Evolutionary conservation across 352 stramenopile species (phyloP), one percentile per base, ranked within the genome.

Genomic region (Globisporangium middletonii): DNA sequence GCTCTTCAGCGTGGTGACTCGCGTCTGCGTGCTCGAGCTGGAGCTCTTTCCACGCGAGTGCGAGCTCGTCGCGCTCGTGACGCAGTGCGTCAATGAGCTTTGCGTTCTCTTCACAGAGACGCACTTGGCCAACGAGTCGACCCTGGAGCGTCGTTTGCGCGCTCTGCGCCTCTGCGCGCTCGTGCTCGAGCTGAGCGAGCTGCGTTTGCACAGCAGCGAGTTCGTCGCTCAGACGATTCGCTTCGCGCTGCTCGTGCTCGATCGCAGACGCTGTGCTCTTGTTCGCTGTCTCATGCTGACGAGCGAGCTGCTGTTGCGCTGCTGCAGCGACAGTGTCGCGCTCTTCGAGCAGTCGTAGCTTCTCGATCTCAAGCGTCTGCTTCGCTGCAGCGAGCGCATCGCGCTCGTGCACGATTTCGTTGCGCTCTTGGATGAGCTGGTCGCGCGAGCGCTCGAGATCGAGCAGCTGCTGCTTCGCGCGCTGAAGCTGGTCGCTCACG

Each of bases 1-100:
- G 63, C 50, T 88, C 76, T 6, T 89, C 77, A 1, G 69, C 64
- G 35, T 88, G 71, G 4, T 69, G 64, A 13, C 72, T 58, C 2
- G 80, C 51, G 55, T 88, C 78, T 15, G 60, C 51, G 43, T 86
- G 69, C 28, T 89, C 81, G 5, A 67, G 60, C 50, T 77, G 65
- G 48, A 88, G 61, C 60, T 86, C 78, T 9, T 75, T 64, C 60
- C 68, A 69, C 18, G 68, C 66, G 30, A 83, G 62, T 9, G 62
- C 37, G 9, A 74, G 44, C 35, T 69, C 71, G 28, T 86, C 74
- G 28, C 74, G 67, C 13, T 81, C 70, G 41, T 83, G 68, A 8
- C 65, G 64, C 8, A 88, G 66, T 5, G 67, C 44, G 27, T 68
- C 69, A 11, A 70, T 57, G 42, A 68, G 64, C 37, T 58, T 59